Evolutionary conservation across 345 rosid genomes (phyloP).

Genomic region (Anastatica hierochuntica): DNA sequence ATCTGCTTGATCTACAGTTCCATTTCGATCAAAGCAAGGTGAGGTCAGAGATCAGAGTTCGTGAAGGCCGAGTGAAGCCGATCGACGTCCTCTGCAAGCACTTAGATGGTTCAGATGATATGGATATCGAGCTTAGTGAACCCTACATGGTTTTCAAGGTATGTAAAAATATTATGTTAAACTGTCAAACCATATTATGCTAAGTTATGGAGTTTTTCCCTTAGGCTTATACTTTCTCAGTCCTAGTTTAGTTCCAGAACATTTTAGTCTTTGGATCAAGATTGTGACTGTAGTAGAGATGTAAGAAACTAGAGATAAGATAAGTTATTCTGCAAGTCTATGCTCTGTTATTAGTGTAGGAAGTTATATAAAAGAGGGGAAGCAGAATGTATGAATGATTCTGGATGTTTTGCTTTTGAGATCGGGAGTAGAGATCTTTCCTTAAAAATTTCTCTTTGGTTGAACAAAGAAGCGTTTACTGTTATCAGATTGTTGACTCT

Average conservation of each 20-base stretch:
- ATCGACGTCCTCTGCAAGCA: conserved; percentile 80
- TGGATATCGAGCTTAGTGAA: conserved; percentile 71
- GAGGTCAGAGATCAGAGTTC: conserved; percentile 74
- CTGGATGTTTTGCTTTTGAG: too few species aligned
- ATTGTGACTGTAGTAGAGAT: background rate
- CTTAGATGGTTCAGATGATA: conserved; percentile 68
- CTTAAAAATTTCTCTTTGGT: too few species aligned
- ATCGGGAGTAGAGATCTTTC: too few species aligned
- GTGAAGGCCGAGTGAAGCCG: conserved; percentile 84
- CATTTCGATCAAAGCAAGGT: conserved; percentile 97
- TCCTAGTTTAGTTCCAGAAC: background rate
- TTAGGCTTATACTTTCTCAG: background rate
- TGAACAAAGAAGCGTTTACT: background rate
- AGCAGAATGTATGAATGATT: too few species aligned
- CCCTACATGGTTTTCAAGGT: conserved; percentile 96
- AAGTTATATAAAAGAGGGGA: background rate
- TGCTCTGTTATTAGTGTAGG: too few species aligned
- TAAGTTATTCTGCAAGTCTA: conserved; percentile 6
- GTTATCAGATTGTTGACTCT: background rate
- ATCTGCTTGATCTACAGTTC: conserved; percentile 46
- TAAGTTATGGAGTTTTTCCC: conserved; percentile 1
- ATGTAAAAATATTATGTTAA: background rate
- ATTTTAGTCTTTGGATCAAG: conserved; percentile 2
- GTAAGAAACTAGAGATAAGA: background rate
- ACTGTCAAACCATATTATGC: background rate